Conservation (phyloP, 2,329 filamentous ascomycete species). For the Rhexocercosporidium sp. region DNA sequence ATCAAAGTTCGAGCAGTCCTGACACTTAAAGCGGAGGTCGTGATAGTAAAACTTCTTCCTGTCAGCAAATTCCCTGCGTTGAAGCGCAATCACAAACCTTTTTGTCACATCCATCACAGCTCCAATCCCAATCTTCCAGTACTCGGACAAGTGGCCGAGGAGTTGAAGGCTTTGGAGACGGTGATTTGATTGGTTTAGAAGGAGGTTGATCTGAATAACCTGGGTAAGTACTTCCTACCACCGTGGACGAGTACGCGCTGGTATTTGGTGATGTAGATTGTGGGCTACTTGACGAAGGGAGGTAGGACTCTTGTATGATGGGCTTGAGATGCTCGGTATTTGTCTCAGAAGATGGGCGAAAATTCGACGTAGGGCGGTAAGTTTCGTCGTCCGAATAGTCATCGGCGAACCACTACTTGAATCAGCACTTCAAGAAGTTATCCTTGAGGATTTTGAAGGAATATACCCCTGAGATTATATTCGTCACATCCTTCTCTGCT, state of each 20-base stretch:
- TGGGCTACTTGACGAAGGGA: not conserved
- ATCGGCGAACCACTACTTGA: not conserved
- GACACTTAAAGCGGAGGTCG: slow-evolving; percentile 13
- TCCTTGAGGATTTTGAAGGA: not conserved
- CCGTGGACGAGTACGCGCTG: not conserved
- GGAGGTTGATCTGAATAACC: not conserved
- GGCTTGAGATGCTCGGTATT: not conserved
- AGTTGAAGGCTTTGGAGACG: not conserved
- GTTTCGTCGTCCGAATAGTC: not conserved
- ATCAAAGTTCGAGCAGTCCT: slow-evolving; percentile 16
- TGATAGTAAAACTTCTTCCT: slow-evolving; percentile 9
- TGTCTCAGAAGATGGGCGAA: not conserved
- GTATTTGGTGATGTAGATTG: not conserved
- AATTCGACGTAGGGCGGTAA: not conserved
- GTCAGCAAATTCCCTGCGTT: not conserved
- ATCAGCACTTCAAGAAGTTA: not conserved
- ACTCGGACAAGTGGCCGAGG: not conserved
- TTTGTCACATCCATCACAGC: slow-evolving; percentile 17
- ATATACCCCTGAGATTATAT: not conserved
- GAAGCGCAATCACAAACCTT: not conserved
- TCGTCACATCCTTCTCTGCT: not conserved
- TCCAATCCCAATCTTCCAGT: slow-evolving; percentile 21
- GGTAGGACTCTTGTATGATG: not conserved
- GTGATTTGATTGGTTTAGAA: not conserved
- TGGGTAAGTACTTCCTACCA: not conserved